Base-by-base conservation (phyloP, 495 filamentous ascomycete species). In the Cercophora sp. region DNA sequence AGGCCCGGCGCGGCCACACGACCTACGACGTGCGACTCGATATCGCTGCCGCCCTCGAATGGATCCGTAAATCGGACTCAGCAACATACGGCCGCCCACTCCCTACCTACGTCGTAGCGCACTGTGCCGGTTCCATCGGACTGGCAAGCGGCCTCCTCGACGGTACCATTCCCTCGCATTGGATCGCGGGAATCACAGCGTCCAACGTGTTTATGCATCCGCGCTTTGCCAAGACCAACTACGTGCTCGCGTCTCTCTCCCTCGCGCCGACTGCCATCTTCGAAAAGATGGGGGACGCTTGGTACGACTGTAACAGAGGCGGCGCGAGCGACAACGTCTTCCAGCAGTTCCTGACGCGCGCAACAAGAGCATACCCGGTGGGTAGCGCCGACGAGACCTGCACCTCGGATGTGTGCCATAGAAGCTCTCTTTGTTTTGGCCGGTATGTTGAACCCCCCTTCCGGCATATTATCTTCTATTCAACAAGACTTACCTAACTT, bases 181-280 rank as follows among this genome's bases (percentile, higher is more conserved):
- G 80, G 78, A 73, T 86, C 61, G 64, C 68, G 31, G 85, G 85
- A 13, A 68, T 86, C 36, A 83, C 79, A 1, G 77, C 75, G 53
- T 80, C 75, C 31, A 77, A 84, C 24, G 83, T 86, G 1, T 86
- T 88, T 70, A 77, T 83, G 65, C 79, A 84, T n/a, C n/a, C n/a
- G n/a, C n/a, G n/a, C n/a, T n/a, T n/a, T n/a, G n/a, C n/a, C n/a
- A n/a, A n/a, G n/a, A n/a, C n/a, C n/a, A n/a, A n/a, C n/a, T n/a
- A n/a, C n/a, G n/a, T n/a, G n/a, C n/a, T n/a, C n/a, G n/a, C n/a
- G n/a, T n/a, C n/a, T n/a, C n/a, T n/a, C 61, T 82, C 83, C 5
- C 69, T 79, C 29, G 86, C 79, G 71, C 67, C 63, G 24, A 69
- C 68, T 4, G 64, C 79, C 55, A 87, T 87, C 62, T 69, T 79